These are phyloP conservation scores for Rhizoclosmatium globosum DNA, from an alignment of 192 early-diverging fungal genomes.

Conservation along the genomic window DNA sequence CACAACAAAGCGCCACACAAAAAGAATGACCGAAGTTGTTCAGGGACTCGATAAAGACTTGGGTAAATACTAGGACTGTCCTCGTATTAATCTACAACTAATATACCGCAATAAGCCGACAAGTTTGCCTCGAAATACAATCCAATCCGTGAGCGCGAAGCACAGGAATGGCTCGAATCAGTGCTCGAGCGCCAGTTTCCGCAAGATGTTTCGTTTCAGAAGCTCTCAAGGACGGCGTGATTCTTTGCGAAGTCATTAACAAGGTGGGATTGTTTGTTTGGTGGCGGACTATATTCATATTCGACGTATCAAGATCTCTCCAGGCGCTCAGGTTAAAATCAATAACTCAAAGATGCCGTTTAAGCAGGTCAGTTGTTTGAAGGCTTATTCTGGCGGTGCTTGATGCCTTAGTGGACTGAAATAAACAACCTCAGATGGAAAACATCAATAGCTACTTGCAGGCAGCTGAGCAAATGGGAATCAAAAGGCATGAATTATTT, in stretches of 20 bases:
- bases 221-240: slow-evolving; percentile 76
- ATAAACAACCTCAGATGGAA: slow-evolving; percentile 68
- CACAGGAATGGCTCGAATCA: slow-evolving; percentile 75
- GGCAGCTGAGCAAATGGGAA: slow-evolving; percentile 69
- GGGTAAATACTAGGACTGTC: slow-evolving; percentile 5
- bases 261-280: slow-evolving; percentile 62
- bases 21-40: slow-evolving; percentile 28
- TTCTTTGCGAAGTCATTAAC: slow-evolving; percentile 61
- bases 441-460: slow-evolving; percentile 79
- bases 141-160: slow-evolving; percentile 56
- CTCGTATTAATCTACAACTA: neutral
- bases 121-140: slow-evolving; percentile 60
- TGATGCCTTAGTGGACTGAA: neutral
- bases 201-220: slow-evolving; percentile 62
- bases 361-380: slow-evolving; percentile 58
- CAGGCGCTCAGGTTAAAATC: slow-evolving; percentile 60
- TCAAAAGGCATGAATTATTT: slow-evolving; percentile 76
- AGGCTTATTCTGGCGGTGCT: neutral
- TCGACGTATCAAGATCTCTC: slow-evolving; percentile 55
- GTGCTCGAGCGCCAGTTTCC: slow-evolving; percentile 65
- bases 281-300: neutral
- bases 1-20: neutral
- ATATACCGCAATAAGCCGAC: slow-evolving; percentile 45
- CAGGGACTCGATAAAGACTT: slow-evolving; percentile 29
- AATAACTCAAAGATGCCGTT: slow-evolving; percentile 77